phyloP scores from a whole-genome alignment of 306 rosid species.

The Astragalus membranaceus region DNA sequence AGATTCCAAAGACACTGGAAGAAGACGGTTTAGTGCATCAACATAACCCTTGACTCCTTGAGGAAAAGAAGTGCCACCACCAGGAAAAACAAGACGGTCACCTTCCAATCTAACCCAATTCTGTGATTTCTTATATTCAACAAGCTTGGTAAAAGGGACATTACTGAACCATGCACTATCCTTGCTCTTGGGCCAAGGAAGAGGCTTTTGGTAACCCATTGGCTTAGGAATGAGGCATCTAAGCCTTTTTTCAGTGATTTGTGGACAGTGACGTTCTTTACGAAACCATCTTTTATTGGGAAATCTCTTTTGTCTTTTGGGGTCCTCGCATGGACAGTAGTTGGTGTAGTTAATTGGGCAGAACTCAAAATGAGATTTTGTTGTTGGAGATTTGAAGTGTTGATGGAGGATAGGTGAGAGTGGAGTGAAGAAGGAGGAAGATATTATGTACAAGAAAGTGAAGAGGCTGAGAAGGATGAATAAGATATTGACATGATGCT shows the following conservation, averaged over 20 bases:
- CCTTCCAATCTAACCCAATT: constrained; percentile 44
- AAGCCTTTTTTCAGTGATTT: constrained; percentile 9
- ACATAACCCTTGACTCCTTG: constrained; percentile 38
- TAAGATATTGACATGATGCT: background rate
- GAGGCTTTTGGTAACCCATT: constrained; percentile 24
- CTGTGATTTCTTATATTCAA: constrained; percentile 39
- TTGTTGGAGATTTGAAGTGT: background rate
- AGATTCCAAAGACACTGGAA: constrained; percentile 33
- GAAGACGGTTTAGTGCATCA: constrained; percentile 14
- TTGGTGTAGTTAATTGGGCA: constrained; percentile 35
- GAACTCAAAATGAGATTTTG: constrained; percentile 5
- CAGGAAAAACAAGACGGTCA: constrained; percentile 39
- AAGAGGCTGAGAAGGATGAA: background rate
- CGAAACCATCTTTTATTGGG: constrained; percentile 10
- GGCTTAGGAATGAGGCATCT: constrained; percentile 39
- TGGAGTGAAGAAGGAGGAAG: background rate
- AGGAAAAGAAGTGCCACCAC: constrained; percentile 49
- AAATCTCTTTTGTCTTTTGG: constrained; percentile 21
- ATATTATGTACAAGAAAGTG: constrained; percentile 5
- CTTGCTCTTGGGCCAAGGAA: constrained; percentile 41
- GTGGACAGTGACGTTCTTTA: constrained; percentile 47
- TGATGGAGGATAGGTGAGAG: background rate
- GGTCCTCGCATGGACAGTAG: constrained; percentile 48
- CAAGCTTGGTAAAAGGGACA: constrained; percentile 38
- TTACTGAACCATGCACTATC: constrained; percentile 44